Evolutionary conservation across 2,329 filamentous ascomycete genomes (phyloP), one percentile per base, ranked within the genome.

Genomic region (Aspergillus japonicus): DNA sequence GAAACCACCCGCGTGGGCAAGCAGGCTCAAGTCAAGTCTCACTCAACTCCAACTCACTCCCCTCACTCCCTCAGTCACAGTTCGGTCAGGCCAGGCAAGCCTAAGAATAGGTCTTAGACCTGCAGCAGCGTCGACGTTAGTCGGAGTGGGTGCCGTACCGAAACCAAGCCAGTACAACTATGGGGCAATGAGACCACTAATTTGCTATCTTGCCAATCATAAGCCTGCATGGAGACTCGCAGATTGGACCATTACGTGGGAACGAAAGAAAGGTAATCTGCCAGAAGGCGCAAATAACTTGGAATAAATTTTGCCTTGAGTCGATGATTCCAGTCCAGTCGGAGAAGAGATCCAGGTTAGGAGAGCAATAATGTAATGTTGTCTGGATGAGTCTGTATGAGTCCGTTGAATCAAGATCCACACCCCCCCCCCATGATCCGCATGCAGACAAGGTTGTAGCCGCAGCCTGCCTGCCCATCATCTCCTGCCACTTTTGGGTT

Each of bases 41-140:
- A 44, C 39, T 44, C 33, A 35, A 35, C 33, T 35, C 26, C 23
- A 23, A 23, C 2, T 23, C 23, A 23, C 23, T 23, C 21, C 2
- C 3, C 21, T 2, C 21, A 2, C 21, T 35, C 33, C 8, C 33
- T 14, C 33, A 35, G 50, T 58, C 33, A 10, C 33, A 35, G 44
- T 57, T 58, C 54, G 54, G 59, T 62, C 60, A 61, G 60, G 58
- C 57, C 60, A 60, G 62, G 50, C 60, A 60, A 60, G 50, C 55
- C 58, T 58, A 64, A 61, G 56, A 62, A 62, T 59, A 62, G 48
- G 59, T 62, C 59, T 63, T 62, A 59, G 62, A 62, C 59, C 48
- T 62, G 61, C 58, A 62, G 58, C 31, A 33, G 57, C 58, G 54
- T 44, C 47, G 33, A 33, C 26, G 26, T 44, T 26, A 29, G 39